Evolutionary conservation across 306 rosid genomes (phyloP), one percentile per base, ranked within the genome.

Genomic region (Glycyrrhiza uralensis): DNA sequence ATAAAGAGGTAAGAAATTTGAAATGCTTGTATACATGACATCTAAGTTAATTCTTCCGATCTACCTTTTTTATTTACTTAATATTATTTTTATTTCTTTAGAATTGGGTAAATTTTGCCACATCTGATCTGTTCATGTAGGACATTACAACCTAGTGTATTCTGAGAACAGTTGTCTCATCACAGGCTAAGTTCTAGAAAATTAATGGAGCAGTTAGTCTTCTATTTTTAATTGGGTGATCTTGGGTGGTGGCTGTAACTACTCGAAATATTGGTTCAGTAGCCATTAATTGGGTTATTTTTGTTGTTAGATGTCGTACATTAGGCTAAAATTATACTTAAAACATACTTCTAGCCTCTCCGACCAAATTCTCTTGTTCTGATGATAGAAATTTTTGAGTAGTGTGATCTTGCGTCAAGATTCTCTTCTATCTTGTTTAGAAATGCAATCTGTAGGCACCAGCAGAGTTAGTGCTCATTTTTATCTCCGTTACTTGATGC

Each of bases 1-100:
- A 88, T 78, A 41, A 84, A 5, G 99, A 88, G 99, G 99, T 95
- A 82, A 15, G 78, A 73, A 30, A 41, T 33, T 19, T 46, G 44
- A 72, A 30, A 65, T 29, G 75, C 45, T 33, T 18, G 17, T 52
- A 6, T 60, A 22, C 39, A 51, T 52, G 45, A 5, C 30, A 64
- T 7, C 5, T 14, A 42, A 18, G 55, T 42, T 41, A 36, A 66
- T 29, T 65, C 32, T 69, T 62, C 56, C 52, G 19, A 7, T 52
- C 29, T 52, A 41, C 28, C 46, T 29, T 59, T 67, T 20, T 73
- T 63, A n/a, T 13, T 13, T 47, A 2, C 7, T 11, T 20, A n/a
- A n/a, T 61, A 10, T 24, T 12, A 6, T 51, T 22, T 22, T 68
- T 19, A 26, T 18, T 39, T 70, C 66, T 65, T 24, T 57, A 19